phyloP scores from a whole-genome alignment of 352 stramenopile species.

The Pythium angustatum region DNA sequence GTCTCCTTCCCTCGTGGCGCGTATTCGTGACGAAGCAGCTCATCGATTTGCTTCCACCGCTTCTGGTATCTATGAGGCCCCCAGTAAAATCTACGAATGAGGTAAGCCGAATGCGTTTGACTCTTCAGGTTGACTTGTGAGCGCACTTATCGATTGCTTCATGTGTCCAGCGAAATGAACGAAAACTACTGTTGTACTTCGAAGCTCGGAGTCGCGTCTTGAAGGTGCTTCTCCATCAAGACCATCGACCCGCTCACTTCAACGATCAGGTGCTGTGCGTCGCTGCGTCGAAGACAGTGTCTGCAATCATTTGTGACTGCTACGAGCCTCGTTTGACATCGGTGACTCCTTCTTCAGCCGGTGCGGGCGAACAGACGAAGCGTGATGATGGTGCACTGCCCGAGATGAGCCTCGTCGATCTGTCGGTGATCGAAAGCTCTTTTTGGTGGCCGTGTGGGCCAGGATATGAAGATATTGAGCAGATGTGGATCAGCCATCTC shows the following conservation, averaged over 20 bases:
- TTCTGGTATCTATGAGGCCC: slow-evolving; percentile 72
- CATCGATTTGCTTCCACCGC: slow-evolving; percentile 63
- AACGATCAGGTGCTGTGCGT: slow-evolving; percentile 51
- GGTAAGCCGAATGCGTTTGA: slow-evolving; percentile 15
- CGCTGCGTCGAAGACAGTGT: slow-evolving; percentile 54
- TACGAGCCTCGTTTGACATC: slow-evolving; percentile 57
- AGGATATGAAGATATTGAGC: slow-evolving; percentile 33
- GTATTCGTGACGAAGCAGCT: slow-evolving; percentile 84
- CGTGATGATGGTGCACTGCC: slow-evolving; percentile 74
- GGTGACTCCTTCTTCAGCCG: slow-evolving; percentile 16
- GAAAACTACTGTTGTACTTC: slow-evolving; percentile 67
- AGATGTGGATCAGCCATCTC: slow-evolving; percentile 73
- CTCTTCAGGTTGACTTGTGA: no score
- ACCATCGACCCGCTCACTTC: slow-evolving; percentile 50
- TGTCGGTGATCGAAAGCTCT: slow-evolving; percentile 70
- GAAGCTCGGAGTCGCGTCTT: slow-evolving; percentile 53
- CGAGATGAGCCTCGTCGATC: slow-evolving; percentile 70
- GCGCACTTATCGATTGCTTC: no score
- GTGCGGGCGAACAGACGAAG: slow-evolving; percentile 21
- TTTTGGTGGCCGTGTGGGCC: slow-evolving; percentile 80
- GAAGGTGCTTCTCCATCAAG: slow-evolving; percentile 55
- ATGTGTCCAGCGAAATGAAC: slow-evolving; percentile 10
- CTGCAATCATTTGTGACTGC: slow-evolving; percentile 72
- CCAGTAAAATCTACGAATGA: slow-evolving; percentile 49
- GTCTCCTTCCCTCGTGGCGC: slow-evolving; percentile 56